Evolutionary conservation across 2,329 filamentous ascomycete species (phyloP).

Genomic region (Hysterium pulicare): DNA sequence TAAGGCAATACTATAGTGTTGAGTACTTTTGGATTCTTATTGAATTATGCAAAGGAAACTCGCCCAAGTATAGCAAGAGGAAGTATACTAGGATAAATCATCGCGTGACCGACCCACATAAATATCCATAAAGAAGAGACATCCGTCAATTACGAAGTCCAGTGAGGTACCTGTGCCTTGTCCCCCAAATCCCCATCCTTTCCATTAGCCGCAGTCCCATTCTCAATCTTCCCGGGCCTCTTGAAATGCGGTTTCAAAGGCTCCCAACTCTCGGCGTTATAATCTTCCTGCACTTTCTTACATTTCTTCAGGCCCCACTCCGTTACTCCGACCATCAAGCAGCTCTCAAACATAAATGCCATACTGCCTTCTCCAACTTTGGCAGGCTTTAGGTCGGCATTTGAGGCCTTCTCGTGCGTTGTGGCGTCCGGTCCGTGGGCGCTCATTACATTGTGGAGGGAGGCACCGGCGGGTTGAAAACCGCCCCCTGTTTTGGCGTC

Average conservation of each 20-base stretch:
- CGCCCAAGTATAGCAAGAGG: too few species aligned
- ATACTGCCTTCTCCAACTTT: constrained; percentile 64
- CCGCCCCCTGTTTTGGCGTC: constrained; percentile 58
- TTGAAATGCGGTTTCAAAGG: constrained; percentile 47
- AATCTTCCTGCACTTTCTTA: constrained; percentile 67
- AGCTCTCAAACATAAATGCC: constrained; percentile 67
- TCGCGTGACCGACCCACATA: too few species aligned
- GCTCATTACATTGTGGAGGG: constrained; percentile 71
- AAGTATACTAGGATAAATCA: too few species aligned
- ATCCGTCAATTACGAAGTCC: constrained; percentile 10
- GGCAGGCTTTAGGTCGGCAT: constrained; percentile 51
- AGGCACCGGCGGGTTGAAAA: constrained; percentile 61
- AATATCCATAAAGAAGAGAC: background rate
- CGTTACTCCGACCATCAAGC: constrained; percentile 67
- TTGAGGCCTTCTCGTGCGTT: constrained; percentile 58
- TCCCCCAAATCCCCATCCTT: constrained; percentile 16
- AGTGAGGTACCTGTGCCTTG: constrained; percentile 24
- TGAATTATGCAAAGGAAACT: too few species aligned
- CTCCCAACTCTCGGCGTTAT: constrained; percentile 79
- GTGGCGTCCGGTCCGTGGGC: constrained; percentile 63
- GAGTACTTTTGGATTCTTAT: too few species aligned
- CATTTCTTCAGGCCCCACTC: constrained; percentile 70
- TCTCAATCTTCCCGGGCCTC: constrained; percentile 26
- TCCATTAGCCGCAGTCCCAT: constrained; percentile 15
- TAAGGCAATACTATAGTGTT: too few species aligned